phyloP scores from a whole-genome alignment of 495 filamentous ascomycete genomes.

The Evernia prunastri region DNA sequence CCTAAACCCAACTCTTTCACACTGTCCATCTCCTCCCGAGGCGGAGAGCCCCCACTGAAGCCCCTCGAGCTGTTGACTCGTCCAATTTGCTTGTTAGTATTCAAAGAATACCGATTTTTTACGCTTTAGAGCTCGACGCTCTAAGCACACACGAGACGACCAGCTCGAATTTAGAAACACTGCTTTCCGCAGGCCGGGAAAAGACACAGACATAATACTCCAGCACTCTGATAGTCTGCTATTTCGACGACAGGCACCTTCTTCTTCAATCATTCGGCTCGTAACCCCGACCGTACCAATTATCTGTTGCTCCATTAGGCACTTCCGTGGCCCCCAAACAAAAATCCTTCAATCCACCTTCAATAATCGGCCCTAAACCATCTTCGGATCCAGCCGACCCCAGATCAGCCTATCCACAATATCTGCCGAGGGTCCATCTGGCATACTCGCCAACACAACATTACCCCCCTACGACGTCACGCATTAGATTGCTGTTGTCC shows the following conservation, averaged over 20 bases:
- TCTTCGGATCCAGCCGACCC: slow-evolving; percentile 17
- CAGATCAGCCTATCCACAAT: slow-evolving; percentile 14
- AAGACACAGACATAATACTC: slow-evolving; percentile 6
- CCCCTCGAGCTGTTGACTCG: slow-evolving; percentile 15
- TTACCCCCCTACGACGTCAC: slow-evolving; percentile 9
- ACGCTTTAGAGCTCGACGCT: slow-evolving; percentile 22
- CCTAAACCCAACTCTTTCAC: slow-evolving; percentile 5
- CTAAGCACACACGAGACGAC: slow-evolving; percentile 18
- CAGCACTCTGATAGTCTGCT: slow-evolving; percentile 2
- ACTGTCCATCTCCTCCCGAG: slow-evolving; percentile 6
- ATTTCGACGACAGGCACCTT: neutral
- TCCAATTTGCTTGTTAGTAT: neutral
- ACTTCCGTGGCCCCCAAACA: slow-evolving; percentile 3
- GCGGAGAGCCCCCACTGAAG: slow-evolving; percentile 20
- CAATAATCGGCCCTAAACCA: slow-evolving; percentile 14
- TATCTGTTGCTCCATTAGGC: slow-evolving; percentile 11
- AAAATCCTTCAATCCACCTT: slow-evolving; percentile 18
- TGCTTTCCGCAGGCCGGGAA: slow-evolving; percentile 23
- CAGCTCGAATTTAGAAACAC: neutral
- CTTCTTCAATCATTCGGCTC: slow-evolving; percentile 1
- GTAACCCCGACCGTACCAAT: neutral
- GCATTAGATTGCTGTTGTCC: slow-evolving; percentile 6
- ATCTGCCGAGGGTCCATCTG: slow-evolving; percentile 11
- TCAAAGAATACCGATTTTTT: slow-evolving; percentile 5
- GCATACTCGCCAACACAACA: slow-evolving; percentile 16